Percentiles rank a stretch among this genome's conserved stretches.
Evolutionary conservation across 2,329 filamentous ascomycete species (phyloP).

Genomic region (Cladosporium phlei): DNA sequence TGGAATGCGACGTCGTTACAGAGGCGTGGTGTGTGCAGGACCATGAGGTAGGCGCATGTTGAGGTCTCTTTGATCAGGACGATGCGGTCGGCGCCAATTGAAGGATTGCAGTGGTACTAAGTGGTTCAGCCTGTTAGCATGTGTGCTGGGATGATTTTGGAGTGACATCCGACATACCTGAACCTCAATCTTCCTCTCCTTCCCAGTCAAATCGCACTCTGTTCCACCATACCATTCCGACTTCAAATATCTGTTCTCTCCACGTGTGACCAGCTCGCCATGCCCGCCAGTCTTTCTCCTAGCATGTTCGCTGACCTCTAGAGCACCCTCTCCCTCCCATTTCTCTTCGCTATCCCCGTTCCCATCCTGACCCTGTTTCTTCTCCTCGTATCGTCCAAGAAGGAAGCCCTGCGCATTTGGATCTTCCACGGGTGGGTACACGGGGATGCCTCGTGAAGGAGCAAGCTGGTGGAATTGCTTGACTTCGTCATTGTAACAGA

Average conservation of each 20-base stretch:
- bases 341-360: constrained; percentile 27
- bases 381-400: constrained; percentile 58
- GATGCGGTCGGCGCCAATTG: constrained; percentile 66
- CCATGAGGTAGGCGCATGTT: constrained; percentile 89
- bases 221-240: constrained; percentile 77
- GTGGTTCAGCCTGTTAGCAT: not conserved
- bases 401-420: constrained; percentile 70
- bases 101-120: constrained; percentile 71
- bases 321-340: constrained; percentile 23
- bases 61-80: constrained; percentile 90
- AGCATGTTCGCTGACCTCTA: constrained; percentile 28
- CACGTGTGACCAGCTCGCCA: constrained; percentile 64
- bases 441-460: constrained; percentile 60
- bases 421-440: constrained; percentile 71
- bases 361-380: constrained; percentile 25
- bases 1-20: constrained; percentile 84
- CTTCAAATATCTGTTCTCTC: constrained; percentile 79
- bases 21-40: constrained; percentile 81
- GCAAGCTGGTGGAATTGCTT: constrained; percentile 86
- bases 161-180: constrained; percentile 55
- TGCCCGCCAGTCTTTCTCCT: constrained; percentile 46
- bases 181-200: constrained; percentile 77
- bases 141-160: not conserved
- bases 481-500: constrained; percentile 83
- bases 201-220: constrained; percentile 77